Base-by-base conservation (phyloP, 805 yeast species). In the Candida coleopterorum region DNA sequence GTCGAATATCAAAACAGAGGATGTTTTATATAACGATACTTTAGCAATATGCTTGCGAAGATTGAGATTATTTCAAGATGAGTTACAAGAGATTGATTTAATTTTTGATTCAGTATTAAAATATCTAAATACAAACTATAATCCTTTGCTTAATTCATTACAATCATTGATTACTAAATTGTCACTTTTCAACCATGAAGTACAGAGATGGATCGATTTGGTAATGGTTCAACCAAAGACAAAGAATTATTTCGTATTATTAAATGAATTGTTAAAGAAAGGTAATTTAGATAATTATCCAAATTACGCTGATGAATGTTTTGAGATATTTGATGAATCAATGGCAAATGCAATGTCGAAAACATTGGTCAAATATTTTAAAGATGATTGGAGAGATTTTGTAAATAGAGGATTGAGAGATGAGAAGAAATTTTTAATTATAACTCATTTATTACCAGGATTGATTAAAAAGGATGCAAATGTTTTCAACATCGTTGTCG, bases 301-400 rank as follows among this genome's bases (percentile, higher is more conserved):
- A 1, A 29, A 45, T 1, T 77, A 83, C 41, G 56, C 77, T 3
- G 46, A 45, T 3, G 59, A 59, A 8, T 69, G 83, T n/a, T 50
- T 83, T 10, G 47, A 58, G 2, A 55, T 68, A 12, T 77, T 83
- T 61, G 58, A 79, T 1, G 77, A 74, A 45, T 73, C 86, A 0
- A 53, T 86, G 38, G 81, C 93, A 0, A 83, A 77, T 41, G 72
- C 81, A 3, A 67, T 78, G 14, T 79, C 84, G n/a, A 81, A 77
- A 48, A 67, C 48, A 42, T 63, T 35, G 41, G 41, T 43, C 21
- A 55, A 39, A 12, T 31, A 64, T 4, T 65, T 66, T 6, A n/a
- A 30, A 6, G 26, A 32, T 15, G 49, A 55, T n/a, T 85, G 93
- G 93, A 49, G 62, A 12, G 45, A 48, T 0, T 50, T 62, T 0